Evolutionary conservation across 768 basidiomycete species (phyloP), one percentile per base, ranked within the genome.

Genomic region (Suillus subalutaceus): DNA sequence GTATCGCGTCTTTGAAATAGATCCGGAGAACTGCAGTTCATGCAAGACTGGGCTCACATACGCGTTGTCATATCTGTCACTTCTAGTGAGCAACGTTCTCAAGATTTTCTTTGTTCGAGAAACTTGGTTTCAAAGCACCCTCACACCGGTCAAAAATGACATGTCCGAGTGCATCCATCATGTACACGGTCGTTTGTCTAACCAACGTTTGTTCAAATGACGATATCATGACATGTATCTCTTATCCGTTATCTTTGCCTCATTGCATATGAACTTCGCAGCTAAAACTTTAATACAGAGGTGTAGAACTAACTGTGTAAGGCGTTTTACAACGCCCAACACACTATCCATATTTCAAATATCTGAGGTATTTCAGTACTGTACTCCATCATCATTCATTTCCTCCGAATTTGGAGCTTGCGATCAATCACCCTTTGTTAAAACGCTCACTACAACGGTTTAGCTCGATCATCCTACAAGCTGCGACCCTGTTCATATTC

Each of bases 171-270:
- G 1, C 32, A 32, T 2, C 32, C 32, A 32, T 5, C 32, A 26
- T 26, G 26, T 26, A 26, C 26, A 26, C 32, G 32, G 4, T 35
- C 35, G 35, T 35, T 35, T 35, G 35, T 40, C 35, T 20, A 13
- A 37, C 35, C 16, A 37, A 58, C 37, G 30, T 58, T 37, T 23
- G 20, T 57, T 26, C 6, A 38, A 20, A 23, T 18, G 37, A 37
- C 37, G 37, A 1, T 37, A 9, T 26, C 26, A 26, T 26, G 26
- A 2, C 26, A 26, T n/a, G 12, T 38, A 8, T 9, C 15, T 41
- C 58, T 60, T 60, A 60, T 60, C 58, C 3, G 3, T 60, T 60
- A 60, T 60, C 58, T 60, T 58, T 59, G 38, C 16, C 15, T 41
- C 23, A 41, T 40, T 18, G 23, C 38, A 38, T 58, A 58, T 37